Percentiles rank a stretch among this genome's conserved stretches.
These are phyloP conservation scores for Tolypocladium endophyticum DNA, from an alignment of 2,329 filamentous ascomycete species.

Conservation along the genomic window DNA sequence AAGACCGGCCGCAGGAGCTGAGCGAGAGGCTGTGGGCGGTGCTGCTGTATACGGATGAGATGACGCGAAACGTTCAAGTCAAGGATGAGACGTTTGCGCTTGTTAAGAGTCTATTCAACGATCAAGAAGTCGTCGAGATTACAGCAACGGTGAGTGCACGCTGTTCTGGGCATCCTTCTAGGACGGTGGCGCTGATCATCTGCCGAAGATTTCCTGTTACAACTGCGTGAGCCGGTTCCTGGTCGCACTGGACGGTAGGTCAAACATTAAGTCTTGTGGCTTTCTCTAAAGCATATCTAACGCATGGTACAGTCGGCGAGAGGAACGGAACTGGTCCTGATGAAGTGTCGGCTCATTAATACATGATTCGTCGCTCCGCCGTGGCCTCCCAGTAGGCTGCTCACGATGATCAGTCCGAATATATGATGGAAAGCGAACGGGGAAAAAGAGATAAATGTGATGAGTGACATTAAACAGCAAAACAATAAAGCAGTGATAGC, in stretches of 20 bases:
- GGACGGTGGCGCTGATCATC: neutral
- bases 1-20: constrained; percentile 27
- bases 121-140: constrained; percentile 70
- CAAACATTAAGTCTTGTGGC: neutral
- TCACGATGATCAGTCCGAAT: neutral
- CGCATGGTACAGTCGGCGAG: constrained; percentile 38
- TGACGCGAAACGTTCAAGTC: constrained; percentile 67
- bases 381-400: neutral
- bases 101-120: constrained; percentile 51
- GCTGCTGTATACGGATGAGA: constrained; percentile 67
- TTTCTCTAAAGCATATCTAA: constrained; percentile 6
- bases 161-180: neutral
- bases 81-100: constrained; percentile 55
- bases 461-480: neutral
- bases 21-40: constrained; percentile 56
- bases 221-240: constrained; percentile 80
- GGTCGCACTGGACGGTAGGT: constrained; percentile 66
- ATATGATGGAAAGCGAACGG: neutral
- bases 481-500: neutral
- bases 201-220: constrained; percentile 52
- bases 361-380: neutral
- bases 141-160: constrained; percentile 53
- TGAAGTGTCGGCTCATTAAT: constrained; percentile 23
- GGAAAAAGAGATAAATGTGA: neutral
- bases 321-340: constrained; percentile 42